phyloP scores from a whole-genome alignment of 495 filamentous ascomycete genomes.

The Neurospora sp. region DNA sequence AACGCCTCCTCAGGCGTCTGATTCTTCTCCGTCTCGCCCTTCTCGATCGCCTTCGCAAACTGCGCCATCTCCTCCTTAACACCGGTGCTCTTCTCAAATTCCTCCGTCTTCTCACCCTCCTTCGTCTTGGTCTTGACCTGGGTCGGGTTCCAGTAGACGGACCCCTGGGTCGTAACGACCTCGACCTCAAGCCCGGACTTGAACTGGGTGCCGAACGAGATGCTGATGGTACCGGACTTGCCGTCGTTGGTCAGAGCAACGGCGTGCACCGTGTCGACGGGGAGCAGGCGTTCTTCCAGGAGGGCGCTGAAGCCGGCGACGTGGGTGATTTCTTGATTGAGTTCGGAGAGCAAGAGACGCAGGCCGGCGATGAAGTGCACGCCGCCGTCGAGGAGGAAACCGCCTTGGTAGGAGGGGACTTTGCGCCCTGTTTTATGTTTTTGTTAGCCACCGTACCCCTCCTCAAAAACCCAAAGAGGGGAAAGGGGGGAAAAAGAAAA shows the following conservation, averaged over 20 bases:
- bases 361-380: slow-evolving; percentile 63
- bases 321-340: slow-evolving; percentile 31
- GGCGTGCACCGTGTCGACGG: slow-evolving; percentile 64
- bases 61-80: slow-evolving; percentile 57
- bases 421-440: slow-evolving; percentile 47
- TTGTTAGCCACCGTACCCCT: background rate
- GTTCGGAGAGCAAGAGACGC: slow-evolving; percentile 46
- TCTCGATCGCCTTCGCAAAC: slow-evolving; percentile 48
- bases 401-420: slow-evolving; percentile 60
- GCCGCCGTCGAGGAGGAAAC: slow-evolving; percentile 68
- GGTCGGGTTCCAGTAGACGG: slow-evolving; percentile 30
- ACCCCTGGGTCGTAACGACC: slow-evolving; percentile 44
- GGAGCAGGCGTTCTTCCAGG: slow-evolving; percentile 52
- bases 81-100: slow-evolving; percentile 45
- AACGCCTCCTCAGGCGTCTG: slow-evolving; percentile 59
- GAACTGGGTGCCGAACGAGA: slow-evolving; percentile 61
- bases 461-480: background rate
- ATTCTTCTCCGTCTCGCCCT: slow-evolving; percentile 33
- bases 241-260: slow-evolving; percentile 47
- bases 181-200: slow-evolving; percentile 36
- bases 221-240: slow-evolving; percentile 45
- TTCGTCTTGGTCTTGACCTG: slow-evolving; percentile 27
- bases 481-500: background rate
- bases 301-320: slow-evolving; percentile 50
- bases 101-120: slow-evolving; percentile 24